phyloP scores from a whole-genome alignment of 2,329 filamentous ascomycete genomes.

The Monosporascus sp. region DNA sequence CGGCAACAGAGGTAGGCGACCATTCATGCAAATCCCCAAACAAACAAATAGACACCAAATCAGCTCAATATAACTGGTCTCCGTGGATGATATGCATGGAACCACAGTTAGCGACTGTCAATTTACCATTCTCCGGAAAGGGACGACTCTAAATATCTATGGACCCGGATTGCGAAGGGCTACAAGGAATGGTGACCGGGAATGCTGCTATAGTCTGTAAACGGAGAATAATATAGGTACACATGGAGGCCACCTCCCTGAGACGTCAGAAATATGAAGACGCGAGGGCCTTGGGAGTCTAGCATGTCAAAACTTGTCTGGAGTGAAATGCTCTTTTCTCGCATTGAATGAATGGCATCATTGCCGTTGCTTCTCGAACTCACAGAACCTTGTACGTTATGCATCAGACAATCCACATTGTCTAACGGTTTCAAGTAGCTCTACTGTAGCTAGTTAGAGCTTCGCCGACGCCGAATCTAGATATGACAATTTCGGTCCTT shows the following conservation, averaged over 20 bases:
- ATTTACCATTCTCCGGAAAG: background rate
- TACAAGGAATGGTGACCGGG: too few relatives aligned
- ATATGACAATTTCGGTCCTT: background rate
- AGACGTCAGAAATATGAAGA: too few relatives aligned
- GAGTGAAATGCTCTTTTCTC: background rate
- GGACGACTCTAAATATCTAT: too few relatives aligned
- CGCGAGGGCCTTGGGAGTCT: too few relatives aligned
- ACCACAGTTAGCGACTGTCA: background rate
- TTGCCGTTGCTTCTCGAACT: background rate
- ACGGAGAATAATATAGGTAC: too few relatives aligned
- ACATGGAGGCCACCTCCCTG: too few relatives aligned
- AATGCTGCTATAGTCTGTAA: too few relatives aligned
- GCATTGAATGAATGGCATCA: background rate
- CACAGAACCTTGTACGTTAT: background rate
- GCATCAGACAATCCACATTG: background rate
- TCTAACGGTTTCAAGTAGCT: background rate
- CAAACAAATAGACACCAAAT: conserved; percentile 7
- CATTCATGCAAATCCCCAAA: conserved; percentile 4
- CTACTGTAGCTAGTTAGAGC: background rate
- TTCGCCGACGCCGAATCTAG: background rate
- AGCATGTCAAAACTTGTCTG: too few relatives aligned
- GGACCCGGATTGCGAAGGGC: too few relatives aligned
- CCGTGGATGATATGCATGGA: background rate
- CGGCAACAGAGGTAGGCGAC: background rate
- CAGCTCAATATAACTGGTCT: background rate